Percentiles rank a stretch among this genome's conserved stretches.
These are phyloP conservation scores for Galeopsis tetrahit DNA, from an alignment of 257 asterid species.

Conservation along the genomic window DNA sequence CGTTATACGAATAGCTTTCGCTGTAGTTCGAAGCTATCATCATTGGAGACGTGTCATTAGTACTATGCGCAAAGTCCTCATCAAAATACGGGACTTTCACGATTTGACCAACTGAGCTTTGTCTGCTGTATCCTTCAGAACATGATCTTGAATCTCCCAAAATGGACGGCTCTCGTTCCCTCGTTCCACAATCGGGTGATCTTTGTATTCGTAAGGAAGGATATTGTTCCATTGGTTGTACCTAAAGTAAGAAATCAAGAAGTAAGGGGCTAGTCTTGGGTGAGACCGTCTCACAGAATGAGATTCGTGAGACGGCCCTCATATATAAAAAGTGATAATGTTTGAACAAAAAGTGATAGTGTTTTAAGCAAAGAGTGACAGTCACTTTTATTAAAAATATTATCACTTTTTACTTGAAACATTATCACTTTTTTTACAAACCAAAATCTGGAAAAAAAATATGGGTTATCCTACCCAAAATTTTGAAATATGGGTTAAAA, in stretches of 20 bases:
- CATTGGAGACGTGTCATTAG: constrained; percentile 48
- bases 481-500: too few species aligned
- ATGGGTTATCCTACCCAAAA: too few species aligned
- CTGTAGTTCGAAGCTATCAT: constrained; percentile 52
- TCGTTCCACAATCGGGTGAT: constrained; percentile 50
- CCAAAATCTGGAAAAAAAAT: too few species aligned
- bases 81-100: constrained; percentile 59
- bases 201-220: constrained; percentile 64
- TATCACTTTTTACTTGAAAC: too few species aligned
- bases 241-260: constrained; percentile 48
- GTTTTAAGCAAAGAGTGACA: too few species aligned
- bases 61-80: constrained; percentile 42
- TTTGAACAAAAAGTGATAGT: too few species aligned
- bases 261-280: too few species aligned
- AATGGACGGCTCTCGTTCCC: constrained; percentile 45
- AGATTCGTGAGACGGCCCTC: too few species aligned
- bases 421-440: too few species aligned
- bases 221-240: constrained; percentile 56
- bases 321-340: too few species aligned
- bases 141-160: constrained; percentile 50
- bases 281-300: too few species aligned
- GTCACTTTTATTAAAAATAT: too few species aligned
- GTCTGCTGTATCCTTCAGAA: constrained; percentile 66
- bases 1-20: constrained; percentile 63
- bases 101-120: constrained; percentile 66